These are phyloP conservation scores for Chlamydomonas schloesseri DNA, from an alignment of 139 green algal genomes.

Conservation along the genomic window DNA sequence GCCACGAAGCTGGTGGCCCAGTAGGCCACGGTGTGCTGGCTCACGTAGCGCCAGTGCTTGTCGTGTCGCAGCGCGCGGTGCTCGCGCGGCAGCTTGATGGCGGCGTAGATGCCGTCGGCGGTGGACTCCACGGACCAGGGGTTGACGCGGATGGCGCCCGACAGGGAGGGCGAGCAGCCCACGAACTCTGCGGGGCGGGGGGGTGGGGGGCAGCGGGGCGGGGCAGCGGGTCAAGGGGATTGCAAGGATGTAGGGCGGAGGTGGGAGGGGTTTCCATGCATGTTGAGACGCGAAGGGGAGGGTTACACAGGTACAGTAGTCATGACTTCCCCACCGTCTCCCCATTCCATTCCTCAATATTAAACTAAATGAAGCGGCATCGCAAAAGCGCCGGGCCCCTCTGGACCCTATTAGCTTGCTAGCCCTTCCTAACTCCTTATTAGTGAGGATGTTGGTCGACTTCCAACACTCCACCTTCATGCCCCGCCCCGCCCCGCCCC, in stretches of 20 bases:
- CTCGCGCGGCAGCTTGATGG: constrained; percentile 72
- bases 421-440: too few species aligned
- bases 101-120: constrained; percentile 91
- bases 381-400: too few species aligned
- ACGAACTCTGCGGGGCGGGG: constrained; percentile 91
- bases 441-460: too few species aligned
- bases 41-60: constrained; percentile 98
- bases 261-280: too few species aligned
- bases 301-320: too few species aligned
- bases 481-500: not conserved
- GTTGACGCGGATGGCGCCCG: constrained; percentile 96
- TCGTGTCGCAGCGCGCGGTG: constrained; percentile 91
- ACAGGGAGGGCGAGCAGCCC: constrained; percentile 94
- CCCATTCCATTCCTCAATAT: too few species aligned
- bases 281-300: too few species aligned
- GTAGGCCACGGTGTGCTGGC: constrained; percentile 92
- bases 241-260: not conserved
- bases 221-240: not conserved
- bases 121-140: constrained; percentile 95
- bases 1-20: constrained; percentile 90
- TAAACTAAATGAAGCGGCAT: too few species aligned
- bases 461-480: too few species aligned
- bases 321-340: too few species aligned
- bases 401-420: too few species aligned
- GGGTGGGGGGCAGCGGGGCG: not conserved